Conservation (phyloP, 352 stramenopile genomes). For the Phytophthora niederhauseri region DNA sequence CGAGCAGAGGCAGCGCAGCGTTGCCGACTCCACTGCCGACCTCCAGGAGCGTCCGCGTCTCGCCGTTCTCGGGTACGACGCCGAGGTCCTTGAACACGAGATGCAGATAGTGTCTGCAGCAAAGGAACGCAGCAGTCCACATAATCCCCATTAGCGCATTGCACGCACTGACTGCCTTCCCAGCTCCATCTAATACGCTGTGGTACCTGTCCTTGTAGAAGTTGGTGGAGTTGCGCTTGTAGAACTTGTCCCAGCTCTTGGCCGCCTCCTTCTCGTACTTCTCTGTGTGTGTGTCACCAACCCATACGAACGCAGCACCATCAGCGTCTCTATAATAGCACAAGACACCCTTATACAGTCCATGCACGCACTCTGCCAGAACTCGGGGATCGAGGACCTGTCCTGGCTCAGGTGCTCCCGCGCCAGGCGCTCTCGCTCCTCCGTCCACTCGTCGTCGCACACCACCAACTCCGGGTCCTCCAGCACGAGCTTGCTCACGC, state of each 20-base stretch:
- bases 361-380: conserved; percentile 71
- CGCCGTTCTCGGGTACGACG: conserved; percentile 42
- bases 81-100: conserved; percentile 92
- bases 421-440: conserved; percentile 77
- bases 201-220: conserved; percentile 95
- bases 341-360: not conserved
- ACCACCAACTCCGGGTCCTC: conserved; percentile 68
- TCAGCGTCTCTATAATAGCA: not conserved
- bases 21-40: conserved; percentile 97
- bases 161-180: too few relatives aligned
- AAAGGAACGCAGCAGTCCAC: not conserved
- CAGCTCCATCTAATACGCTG: not conserved
- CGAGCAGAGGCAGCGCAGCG: conserved; percentile 93
- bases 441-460: conserved; percentile 85
- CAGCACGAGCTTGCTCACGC: conserved; percentile 68
- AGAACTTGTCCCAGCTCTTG: conserved; percentile 95
- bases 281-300: conserved; percentile 24
- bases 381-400: conserved; percentile 76
- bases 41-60: conserved; percentile 88
- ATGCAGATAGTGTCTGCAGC: conserved; percentile 90
- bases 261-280: conserved; percentile 87
- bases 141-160: not conserved
- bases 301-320: not conserved
- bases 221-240: conserved; percentile 93
- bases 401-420: conserved; percentile 72